A percentile compares a stretch with the other conserved stretches of the same genome.
Conservation (phyloP, 2,329 filamentous ascomycete species). For the Arachnopeziza araneosa region DNA sequence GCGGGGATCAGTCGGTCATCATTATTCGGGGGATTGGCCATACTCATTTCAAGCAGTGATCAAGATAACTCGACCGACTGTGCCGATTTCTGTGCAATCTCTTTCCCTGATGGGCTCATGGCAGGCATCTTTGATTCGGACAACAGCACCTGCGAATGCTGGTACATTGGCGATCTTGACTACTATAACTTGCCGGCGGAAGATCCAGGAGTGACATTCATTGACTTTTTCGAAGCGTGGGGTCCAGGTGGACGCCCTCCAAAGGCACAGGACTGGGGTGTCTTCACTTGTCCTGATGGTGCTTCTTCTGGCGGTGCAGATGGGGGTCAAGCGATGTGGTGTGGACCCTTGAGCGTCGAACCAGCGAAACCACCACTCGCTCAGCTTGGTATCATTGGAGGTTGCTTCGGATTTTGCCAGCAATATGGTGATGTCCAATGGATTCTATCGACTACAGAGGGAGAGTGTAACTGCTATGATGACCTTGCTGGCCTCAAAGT, state of each 20-base stretch:
- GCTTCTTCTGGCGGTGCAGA: not conserved
- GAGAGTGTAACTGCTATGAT: slow-evolving; percentile 1
- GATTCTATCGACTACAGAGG: not conserved
- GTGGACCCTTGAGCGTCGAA: slow-evolving; percentile 2
- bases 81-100: not conserved
- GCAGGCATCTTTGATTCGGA: not conserved
- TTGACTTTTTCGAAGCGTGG: slow-evolving; percentile 5
- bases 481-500: slow-evolving; percentile 4
- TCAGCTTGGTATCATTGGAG: slow-evolving; percentile 1
- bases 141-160: not conserved
- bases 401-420: not conserved
- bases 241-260: not conserved
- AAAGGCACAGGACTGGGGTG: slow-evolving; percentile 1
- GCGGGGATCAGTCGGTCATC: not conserved
- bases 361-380: slow-evolving; percentile 2
- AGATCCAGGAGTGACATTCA: not conserved
- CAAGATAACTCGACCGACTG: not conserved
- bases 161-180: slow-evolving; percentile 2
- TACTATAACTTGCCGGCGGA: slow-evolving; percentile 1
- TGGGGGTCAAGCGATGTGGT: not conserved
- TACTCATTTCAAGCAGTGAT: not conserved
- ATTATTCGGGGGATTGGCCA: not conserved
- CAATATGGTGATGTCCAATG: not conserved
- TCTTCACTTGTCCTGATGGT: slow-evolving; percentile 4
- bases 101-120: not conserved